phyloP scores from a whole-genome alignment of 495 filamentous ascomycete genomes.

The Xylaria palmicola region DNA sequence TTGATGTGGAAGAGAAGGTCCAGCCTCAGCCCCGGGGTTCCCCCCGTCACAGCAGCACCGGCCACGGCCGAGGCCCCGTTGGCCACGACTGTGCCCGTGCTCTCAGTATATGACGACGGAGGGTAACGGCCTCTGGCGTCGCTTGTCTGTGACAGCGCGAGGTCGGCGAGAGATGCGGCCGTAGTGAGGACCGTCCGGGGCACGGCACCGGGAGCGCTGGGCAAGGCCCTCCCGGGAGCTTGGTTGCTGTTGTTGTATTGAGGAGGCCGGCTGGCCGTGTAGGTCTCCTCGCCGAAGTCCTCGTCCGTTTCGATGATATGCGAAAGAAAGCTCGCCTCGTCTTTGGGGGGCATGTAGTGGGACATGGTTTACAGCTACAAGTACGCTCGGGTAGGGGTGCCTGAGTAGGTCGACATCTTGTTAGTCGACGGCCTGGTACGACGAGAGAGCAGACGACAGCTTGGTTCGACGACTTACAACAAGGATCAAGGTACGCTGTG shows the following conservation, averaged over 20 bases:
- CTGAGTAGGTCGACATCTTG: not conserved
- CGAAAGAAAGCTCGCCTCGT: not conserved
- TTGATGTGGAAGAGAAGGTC: constrained; percentile 6
- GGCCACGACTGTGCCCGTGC: not conserved
- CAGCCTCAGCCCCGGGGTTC: not conserved
- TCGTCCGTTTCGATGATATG: not conserved
- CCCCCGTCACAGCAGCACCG: not conserved
- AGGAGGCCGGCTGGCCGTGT: constrained; percentile 17
- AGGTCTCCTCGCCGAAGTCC: constrained; percentile 9
- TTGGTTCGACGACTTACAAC: not conserved
- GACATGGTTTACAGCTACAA: not conserved
- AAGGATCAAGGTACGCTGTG: not conserved
- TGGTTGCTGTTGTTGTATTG: constrained; percentile 24
- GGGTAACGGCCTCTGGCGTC: not conserved
- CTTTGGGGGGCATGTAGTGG: not conserved
- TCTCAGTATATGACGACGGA: not conserved
- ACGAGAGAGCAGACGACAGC: not conserved
- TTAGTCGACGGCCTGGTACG: not conserved
- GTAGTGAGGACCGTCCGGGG: not conserved
- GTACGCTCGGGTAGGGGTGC: not conserved
- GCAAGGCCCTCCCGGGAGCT: constrained; percentile 13
- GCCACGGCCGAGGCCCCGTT: not conserved
- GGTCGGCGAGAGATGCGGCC: not conserved
- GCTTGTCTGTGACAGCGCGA: not conserved
- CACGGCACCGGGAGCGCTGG: constrained; percentile 4